These are phyloP conservation scores for Cryphonectria japonica DNA, from an alignment of 2,329 filamentous ascomycete genomes.

Conservation along the genomic window DNA sequence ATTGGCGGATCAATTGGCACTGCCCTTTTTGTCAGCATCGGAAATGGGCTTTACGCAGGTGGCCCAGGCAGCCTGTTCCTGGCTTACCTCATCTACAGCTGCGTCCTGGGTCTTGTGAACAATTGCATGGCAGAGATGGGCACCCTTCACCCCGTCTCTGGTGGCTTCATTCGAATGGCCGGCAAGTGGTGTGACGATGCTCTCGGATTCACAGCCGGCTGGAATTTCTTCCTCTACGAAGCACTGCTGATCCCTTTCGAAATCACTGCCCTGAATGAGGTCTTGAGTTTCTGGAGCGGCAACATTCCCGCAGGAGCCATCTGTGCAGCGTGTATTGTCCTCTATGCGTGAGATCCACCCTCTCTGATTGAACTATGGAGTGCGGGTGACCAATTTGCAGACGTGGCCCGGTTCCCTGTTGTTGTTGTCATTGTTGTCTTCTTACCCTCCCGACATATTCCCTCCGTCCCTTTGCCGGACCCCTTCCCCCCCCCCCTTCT, in stretches of 20 bases:
- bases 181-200: constrained; percentile 70
- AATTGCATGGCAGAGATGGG: constrained; percentile 70
- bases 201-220: constrained; percentile 58
- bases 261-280: constrained; percentile 45
- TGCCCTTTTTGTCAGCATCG: constrained; percentile 65
- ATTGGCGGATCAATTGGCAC: constrained; percentile 63
- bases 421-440: neutral
- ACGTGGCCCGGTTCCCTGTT: neutral
- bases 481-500: neutral
- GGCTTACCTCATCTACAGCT: constrained; percentile 60
- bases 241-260: constrained; percentile 47
- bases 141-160: constrained; percentile 63
- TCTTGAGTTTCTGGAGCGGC: constrained; percentile 51
- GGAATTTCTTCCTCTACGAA: constrained; percentile 50
- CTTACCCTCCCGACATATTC: neutral
- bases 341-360: constrained; percentile 55
- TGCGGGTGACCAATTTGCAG: neutral
- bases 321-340: constrained; percentile 57
- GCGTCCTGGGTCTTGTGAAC: constrained; percentile 64
- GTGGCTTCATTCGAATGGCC: constrained; percentile 67
- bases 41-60: constrained; percentile 52
- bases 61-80: constrained; percentile 58
- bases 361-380: neutral
- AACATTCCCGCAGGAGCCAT: constrained; percentile 53
- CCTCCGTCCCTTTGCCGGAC: neutral